Percentiles rank a stretch among this genome's conserved stretches.
Conservation (phyloP, 176 grass and related monocot species). For the Phoenix roebelenii region DNA sequence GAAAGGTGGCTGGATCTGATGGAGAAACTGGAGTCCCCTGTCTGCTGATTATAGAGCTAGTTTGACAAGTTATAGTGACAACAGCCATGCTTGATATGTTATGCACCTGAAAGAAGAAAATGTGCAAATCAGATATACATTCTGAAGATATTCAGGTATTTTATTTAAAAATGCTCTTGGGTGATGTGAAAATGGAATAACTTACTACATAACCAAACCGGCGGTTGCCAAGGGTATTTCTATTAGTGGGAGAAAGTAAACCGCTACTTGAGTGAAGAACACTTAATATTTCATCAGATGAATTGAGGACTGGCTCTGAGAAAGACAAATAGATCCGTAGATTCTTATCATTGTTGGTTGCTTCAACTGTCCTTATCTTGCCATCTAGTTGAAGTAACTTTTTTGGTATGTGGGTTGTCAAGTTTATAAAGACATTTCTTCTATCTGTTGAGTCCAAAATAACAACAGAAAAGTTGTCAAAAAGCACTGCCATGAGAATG, state of each 20-base stretch:
- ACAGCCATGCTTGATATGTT: conserved; percentile 39
- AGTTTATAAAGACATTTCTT: conserved; percentile 50
- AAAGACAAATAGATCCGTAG: conserved; percentile 67
- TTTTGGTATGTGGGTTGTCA: conserved; percentile 37
- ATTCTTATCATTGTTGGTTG: conserved; percentile 43
- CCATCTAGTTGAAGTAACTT: conserved; percentile 56
- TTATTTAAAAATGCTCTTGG: not conserved
- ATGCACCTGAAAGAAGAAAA: conserved; percentile 35
- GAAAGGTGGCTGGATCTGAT: conserved; percentile 58
- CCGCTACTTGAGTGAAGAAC: conserved; percentile 34
- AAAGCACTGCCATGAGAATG: not conserved
- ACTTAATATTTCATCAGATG: conserved; percentile 47
- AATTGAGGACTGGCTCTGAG: conserved; percentile 65
- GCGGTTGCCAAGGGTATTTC: conserved; percentile 46
- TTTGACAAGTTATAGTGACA: conserved; percentile 49
- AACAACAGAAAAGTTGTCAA: not conserved
- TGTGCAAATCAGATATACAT: not conserved
- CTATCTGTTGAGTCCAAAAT: conserved; percentile 37
- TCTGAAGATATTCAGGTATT: not conserved
- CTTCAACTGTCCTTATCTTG: conserved; percentile 42
- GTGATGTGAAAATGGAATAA: not conserved
- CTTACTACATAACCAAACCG: conserved; percentile 70
- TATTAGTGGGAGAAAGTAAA: conserved; percentile 50
- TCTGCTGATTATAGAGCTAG: conserved; percentile 69
- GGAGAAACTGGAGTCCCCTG: conserved; percentile 62